Percentiles rank a stretch among this genome's conserved stretches.
Evolutionary conservation across 768 basidiomycete species (phyloP).

Genomic region (Mycena capillaripes): DNA sequence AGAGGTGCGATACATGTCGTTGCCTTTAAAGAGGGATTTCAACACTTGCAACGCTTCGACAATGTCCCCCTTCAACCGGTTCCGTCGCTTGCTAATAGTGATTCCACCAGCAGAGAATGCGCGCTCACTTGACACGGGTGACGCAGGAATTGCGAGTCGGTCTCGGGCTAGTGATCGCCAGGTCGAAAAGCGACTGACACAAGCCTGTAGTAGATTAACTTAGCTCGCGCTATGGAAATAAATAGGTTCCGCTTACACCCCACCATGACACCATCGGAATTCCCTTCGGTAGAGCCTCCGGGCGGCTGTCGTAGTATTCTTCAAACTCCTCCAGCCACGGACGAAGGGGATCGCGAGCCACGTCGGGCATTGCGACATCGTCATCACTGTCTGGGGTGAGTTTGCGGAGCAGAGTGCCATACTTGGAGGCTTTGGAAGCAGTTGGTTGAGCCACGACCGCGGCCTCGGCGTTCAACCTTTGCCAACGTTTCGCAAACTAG

Average conservation of each 20-base stretch:
- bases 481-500: neutral
- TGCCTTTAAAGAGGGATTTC: constrained; percentile 35
- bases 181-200: constrained; percentile 40
- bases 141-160: constrained; percentile 55
- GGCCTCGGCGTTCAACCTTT: neutral
- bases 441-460: neutral
- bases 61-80: constrained; percentile 50
- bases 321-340: constrained; percentile 8
- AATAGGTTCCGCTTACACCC: neutral
- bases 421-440: neutral
- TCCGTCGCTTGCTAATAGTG: constrained; percentile 51
- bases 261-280: constrained; percentile 9
- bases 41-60: constrained; percentile 50
- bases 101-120: constrained; percentile 57
- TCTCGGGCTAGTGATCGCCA: constrained; percentile 55
- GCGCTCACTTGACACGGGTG: constrained; percentile 44
- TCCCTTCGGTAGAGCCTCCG: neutral
- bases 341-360: neutral
- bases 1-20: constrained; percentile 18
- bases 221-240: neutral
- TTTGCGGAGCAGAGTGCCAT: neutral
- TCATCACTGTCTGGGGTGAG: neutral
- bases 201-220: neutral
- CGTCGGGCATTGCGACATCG: neutral
- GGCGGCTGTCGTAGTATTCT: neutral